Evolutionary conservation across 2,329 filamentous ascomycete genomes (phyloP).

Genomic region (Ophiostoma ulmi): DNA sequence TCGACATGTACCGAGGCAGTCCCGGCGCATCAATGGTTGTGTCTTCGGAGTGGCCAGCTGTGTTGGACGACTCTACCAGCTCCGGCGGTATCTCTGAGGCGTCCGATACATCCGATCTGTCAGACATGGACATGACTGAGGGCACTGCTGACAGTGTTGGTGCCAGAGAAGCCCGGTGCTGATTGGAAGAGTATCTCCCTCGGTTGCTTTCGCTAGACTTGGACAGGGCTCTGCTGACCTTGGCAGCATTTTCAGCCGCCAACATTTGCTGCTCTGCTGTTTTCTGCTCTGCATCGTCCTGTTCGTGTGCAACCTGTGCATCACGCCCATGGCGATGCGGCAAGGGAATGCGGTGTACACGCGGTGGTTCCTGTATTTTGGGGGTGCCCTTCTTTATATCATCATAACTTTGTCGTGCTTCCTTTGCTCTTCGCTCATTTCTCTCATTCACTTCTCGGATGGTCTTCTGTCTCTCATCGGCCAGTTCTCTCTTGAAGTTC

Average conservation of each 20-base stretch:
- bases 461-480: not conserved
- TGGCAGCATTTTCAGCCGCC: not conserved
- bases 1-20: not conserved
- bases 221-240: not conserved
- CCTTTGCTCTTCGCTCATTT: not conserved
- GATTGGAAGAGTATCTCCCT: not conserved
- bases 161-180: not conserved
- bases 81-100: not conserved
- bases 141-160: not conserved
- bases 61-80: not conserved
- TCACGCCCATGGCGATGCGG: not conserved
- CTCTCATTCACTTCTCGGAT: not conserved
- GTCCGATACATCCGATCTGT: not conserved
- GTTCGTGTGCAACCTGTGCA: not conserved
- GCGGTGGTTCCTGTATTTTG: not conserved
- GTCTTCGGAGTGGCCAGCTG: not conserved
- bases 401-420: not conserved
- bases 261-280: not conserved
- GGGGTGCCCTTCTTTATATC: not conserved
- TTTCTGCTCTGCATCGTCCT: not conserved
- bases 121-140: not conserved
- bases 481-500: not conserved
- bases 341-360: not conserved
- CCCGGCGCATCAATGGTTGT: not conserved
- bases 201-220: not conserved